Conservation (phyloP, 2,329 filamentous ascomycete genomes). For the Ceratocystis papillata region DNA sequence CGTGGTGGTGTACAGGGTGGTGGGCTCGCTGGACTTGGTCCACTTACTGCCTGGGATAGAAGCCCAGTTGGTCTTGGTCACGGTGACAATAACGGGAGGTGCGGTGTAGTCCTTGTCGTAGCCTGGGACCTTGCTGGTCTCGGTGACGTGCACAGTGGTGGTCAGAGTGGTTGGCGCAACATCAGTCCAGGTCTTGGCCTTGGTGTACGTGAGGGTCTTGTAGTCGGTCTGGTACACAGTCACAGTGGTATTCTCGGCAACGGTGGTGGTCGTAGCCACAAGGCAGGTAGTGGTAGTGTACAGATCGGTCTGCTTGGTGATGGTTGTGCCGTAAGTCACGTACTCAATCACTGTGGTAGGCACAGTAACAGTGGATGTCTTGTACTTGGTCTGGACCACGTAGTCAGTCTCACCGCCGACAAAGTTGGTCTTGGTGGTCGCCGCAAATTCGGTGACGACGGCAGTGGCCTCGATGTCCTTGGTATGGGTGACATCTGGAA, state of each 20-base stretch:
- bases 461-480: conserved; percentile 9
- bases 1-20: conserved; percentile 12
- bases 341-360: conserved; percentile 13
- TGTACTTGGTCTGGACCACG: conserved; percentile 4
- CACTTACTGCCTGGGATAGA: not conserved
- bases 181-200: conserved; percentile 13
- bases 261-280: conserved; percentile 17
- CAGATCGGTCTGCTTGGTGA: conserved; percentile 17
- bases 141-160: conserved; percentile 13
- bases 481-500: conserved; percentile 7
- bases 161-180: conserved; percentile 16
- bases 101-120: conserved; percentile 1
- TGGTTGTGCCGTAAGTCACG: conserved; percentile 17
- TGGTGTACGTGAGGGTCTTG: conserved; percentile 16
- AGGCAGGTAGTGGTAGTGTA: conserved; percentile 18
- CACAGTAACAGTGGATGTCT: not conserved
- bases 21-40: not conserved
- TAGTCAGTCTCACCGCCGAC: conserved; percentile 11
- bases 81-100: conserved; percentile 18
- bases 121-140: conserved; percentile 13
- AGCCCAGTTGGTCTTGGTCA: conserved; percentile 14
- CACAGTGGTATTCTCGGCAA: conserved; percentile 7
- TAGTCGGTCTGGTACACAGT: conserved; percentile 17
- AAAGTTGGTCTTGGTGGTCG: conserved; percentile 11
- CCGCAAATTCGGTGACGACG: conserved; percentile 3